Evolutionary conservation across 306 rosid genomes (phyloP).

Genomic region (Begonia peltatifolia): DNA sequence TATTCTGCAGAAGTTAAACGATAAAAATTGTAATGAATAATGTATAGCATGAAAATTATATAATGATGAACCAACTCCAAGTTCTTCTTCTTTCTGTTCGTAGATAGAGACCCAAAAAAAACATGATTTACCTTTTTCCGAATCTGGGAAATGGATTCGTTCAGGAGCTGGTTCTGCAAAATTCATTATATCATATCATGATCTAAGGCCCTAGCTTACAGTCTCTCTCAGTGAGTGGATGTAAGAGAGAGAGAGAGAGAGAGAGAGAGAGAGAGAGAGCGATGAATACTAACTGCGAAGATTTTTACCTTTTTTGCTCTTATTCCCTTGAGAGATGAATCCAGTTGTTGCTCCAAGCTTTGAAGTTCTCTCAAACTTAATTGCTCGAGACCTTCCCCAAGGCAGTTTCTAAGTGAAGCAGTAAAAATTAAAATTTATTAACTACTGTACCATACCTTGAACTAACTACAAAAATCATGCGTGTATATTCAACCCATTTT

Average conservation of each 20-base stretch:
- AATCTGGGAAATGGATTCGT: constrained; percentile 51
- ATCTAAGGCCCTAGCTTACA: no score
- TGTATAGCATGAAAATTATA: no score
- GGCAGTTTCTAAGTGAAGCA: constrained; percentile 27
- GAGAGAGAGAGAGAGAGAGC: not conserved
- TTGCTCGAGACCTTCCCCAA: constrained; percentile 49
- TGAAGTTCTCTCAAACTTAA: constrained; percentile 61
- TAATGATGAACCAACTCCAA: no score
- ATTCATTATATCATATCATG: not conserved
- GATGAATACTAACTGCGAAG: no score
- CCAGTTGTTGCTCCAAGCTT: constrained; percentile 63
- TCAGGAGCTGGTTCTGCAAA: constrained; percentile 71
- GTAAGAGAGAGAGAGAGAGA: no score
- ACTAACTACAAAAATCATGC: not conserved
- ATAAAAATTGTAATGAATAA: no score
- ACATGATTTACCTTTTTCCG: constrained; percentile 50
- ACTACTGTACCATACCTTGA: not conserved
- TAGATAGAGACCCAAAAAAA: not conserved
- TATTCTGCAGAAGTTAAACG: no score
- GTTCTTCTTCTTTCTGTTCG: not conserved
- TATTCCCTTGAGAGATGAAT: constrained; percentile 53
- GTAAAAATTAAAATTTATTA: not conserved
- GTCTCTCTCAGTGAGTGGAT: no score
- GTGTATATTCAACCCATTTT: not conserved
- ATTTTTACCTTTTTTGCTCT: constrained; percentile 52